These are phyloP conservation scores for Pestalotiopsis sp. DNA, from an alignment of 2,329 filamentous ascomycete genomes.

Conservation along the genomic window DNA sequence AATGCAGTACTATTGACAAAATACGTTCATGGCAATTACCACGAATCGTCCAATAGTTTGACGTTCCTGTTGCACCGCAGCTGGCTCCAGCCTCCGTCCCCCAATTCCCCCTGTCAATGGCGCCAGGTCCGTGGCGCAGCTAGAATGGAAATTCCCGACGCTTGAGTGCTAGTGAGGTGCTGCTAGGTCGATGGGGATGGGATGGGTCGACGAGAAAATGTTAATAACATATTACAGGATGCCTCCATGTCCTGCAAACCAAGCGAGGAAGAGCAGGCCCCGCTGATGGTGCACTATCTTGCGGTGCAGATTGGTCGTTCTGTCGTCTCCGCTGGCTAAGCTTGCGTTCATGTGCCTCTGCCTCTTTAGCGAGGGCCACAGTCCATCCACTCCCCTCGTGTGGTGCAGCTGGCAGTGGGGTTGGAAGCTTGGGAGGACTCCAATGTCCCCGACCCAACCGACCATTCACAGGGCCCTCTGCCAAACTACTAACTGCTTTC, in stretches of 20 bases:
- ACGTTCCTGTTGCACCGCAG: background rate
- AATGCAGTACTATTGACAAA: background rate
- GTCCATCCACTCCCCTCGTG: background rate
- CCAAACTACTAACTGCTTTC: background rate
- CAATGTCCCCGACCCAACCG: constrained; percentile 1
- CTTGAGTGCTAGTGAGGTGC: background rate
- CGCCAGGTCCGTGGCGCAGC: background rate
- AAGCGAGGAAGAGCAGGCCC: background rate
- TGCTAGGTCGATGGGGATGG: background rate
- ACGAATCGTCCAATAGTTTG: background rate
- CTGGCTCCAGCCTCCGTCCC: background rate
- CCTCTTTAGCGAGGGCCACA: background rate
- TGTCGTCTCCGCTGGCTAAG: background rate
- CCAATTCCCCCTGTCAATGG: background rate
- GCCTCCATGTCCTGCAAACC: background rate
- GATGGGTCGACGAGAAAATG: background rate
- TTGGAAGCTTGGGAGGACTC: constrained; percentile 8
- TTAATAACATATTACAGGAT: background rate
- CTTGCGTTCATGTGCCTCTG: background rate
- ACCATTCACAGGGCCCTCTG: background rate
- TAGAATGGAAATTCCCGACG: background rate
- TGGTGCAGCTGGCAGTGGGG: background rate
- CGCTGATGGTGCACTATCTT: constrained; percentile 3
- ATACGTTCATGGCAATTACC: background rate
- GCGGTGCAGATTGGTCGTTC: background rate